phyloP scores from a whole-genome alignment of 345 rosid genomes.

The Hibiscus trionum region DNA sequence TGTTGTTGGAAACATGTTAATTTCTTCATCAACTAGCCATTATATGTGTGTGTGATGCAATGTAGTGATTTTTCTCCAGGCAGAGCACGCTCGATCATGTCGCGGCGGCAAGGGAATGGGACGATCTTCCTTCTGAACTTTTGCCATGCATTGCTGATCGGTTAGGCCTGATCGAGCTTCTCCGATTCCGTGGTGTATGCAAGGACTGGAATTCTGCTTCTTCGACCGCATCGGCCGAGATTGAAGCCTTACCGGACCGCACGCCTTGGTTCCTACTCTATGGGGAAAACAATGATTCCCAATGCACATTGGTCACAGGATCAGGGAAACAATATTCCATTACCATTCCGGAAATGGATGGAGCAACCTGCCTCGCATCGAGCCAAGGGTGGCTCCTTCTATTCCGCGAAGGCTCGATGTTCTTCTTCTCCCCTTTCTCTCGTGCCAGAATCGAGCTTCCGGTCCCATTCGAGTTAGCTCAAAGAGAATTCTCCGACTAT shows the following conservation, averaged over 20 bases:
- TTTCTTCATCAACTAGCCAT: too few species aligned
- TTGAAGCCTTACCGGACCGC: neutral
- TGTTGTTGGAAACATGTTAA: too few species aligned
- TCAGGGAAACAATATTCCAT: neutral
- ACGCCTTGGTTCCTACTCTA: constrained; percentile 22
- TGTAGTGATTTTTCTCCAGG: neutral
- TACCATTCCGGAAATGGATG: constrained; percentile 15
- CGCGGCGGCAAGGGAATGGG: neutral
- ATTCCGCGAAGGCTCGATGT: neutral
- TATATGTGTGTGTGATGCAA: neutral
- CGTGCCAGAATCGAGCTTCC: constrained; percentile 21
- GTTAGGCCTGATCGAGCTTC: constrained; percentile 18
- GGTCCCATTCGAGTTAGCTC: neutral
- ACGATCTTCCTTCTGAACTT: constrained; percentile 20
- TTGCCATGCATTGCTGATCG: constrained; percentile 6
- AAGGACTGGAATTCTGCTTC: constrained; percentile 22
- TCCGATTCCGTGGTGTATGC: constrained; percentile 22
- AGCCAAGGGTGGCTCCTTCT: constrained; percentile 24
- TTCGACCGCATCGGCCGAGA: constrained; percentile 10
- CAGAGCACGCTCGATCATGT: neutral
- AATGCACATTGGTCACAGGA: constrained; percentile 7
- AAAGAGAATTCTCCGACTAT: neutral
- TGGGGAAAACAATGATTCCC: constrained; percentile 5
- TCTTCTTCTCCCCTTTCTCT: constrained; percentile 31
- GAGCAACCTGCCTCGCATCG: constrained; percentile 29